phyloP scores from a whole-genome alignment of 345 rosid genomes.

The Populus euphratica region DNA sequence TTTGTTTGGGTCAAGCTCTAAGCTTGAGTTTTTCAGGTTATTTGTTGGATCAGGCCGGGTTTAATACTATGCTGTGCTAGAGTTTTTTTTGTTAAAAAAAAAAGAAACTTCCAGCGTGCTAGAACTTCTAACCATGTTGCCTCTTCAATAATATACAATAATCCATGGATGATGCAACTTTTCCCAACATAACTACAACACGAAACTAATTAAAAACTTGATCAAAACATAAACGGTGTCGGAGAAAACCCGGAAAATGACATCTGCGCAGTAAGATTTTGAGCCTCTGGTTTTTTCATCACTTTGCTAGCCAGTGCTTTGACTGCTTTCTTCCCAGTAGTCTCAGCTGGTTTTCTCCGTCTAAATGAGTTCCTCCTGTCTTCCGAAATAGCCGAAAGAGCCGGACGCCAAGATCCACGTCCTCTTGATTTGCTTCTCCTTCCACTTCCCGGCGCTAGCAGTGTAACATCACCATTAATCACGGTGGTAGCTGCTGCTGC shows the following conservation, averaged over 20 bases:
- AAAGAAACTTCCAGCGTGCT: not conserved
- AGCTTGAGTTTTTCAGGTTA: not conserved
- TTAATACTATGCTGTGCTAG: no score
- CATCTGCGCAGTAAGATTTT: constrained; percentile 1
- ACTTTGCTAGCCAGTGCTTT: not conserved
- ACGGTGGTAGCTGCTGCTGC: not conserved
- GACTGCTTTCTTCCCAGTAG: constrained; percentile 15
- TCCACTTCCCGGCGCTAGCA: not conserved
- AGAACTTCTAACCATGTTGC: not conserved
- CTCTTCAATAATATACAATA: no score
- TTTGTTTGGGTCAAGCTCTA: no score
- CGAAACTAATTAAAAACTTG: not conserved
- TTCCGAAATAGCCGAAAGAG: constrained; percentile 28
- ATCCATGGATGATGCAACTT: no score
- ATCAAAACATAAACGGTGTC: constrained; percentile 34
- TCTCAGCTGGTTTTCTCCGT: not conserved
- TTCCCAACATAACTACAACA: not conserved
- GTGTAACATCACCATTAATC: not conserved
- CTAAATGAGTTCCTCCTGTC: constrained; percentile 6
- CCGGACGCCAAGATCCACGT: constrained; percentile 24
- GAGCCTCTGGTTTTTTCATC: not conserved
- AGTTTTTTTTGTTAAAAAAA: no score
- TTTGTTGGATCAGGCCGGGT: not conserved
- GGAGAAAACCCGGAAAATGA: constrained; percentile 30
- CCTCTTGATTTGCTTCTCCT: not conserved